These are phyloP conservation scores for Monilinia vaccinii-corymbosi DNA, from an alignment of 2,329 filamentous ascomycete species.

Conservation along the genomic window DNA sequence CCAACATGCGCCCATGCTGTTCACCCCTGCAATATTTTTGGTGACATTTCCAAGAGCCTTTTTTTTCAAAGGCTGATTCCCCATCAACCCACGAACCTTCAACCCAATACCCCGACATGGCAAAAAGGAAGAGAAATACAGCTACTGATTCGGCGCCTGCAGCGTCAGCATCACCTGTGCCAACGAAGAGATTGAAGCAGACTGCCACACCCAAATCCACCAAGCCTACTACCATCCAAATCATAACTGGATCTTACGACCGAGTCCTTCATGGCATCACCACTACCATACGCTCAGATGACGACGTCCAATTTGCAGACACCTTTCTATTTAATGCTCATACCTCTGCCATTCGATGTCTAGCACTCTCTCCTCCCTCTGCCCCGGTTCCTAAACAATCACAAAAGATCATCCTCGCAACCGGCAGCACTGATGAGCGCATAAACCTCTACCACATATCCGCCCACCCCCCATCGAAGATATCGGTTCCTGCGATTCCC, in stretches of 20 bases:
- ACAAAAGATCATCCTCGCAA: slow-evolving; percentile 85
- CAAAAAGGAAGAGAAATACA: slow-evolving; percentile 28
- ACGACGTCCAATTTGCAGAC: slow-evolving; percentile 64
- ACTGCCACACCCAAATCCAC: slow-evolving; percentile 16
- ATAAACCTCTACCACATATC: slow-evolving; percentile 93
- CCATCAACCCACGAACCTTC: not conserved
- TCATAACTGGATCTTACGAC: slow-evolving; percentile 91
- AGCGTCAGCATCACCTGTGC: not conserved
- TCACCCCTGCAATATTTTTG: slow-evolving; percentile 9
- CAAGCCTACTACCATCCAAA: slow-evolving; percentile 58
- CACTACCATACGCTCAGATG: slow-evolving; percentile 49
- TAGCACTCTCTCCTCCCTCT: slow-evolving; percentile 75
- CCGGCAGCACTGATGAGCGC: slow-evolving; percentile 84
- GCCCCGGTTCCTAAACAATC: slow-evolving; percentile 48
- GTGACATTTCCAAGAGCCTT: not conserved
- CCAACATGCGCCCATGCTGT: not conserved
- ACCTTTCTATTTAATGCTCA: slow-evolving; percentile 96
- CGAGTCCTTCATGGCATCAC: slow-evolving; percentile 83
- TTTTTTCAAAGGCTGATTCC: not conserved
- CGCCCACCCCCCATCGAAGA: slow-evolving; percentile 51
- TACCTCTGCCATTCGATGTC: slow-evolving; percentile 76
- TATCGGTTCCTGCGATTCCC: slow-evolving; percentile 51
- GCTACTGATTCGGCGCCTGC: slow-evolving; percentile 15
- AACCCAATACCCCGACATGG: slow-evolving; percentile 16
- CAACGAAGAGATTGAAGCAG: slow-evolving; percentile 25